Evolutionary conservation across 177 flowering plant genomes (phyloP), one percentile per base, ranked within the genome.

Genomic region (Vitis hybrid): DNA sequence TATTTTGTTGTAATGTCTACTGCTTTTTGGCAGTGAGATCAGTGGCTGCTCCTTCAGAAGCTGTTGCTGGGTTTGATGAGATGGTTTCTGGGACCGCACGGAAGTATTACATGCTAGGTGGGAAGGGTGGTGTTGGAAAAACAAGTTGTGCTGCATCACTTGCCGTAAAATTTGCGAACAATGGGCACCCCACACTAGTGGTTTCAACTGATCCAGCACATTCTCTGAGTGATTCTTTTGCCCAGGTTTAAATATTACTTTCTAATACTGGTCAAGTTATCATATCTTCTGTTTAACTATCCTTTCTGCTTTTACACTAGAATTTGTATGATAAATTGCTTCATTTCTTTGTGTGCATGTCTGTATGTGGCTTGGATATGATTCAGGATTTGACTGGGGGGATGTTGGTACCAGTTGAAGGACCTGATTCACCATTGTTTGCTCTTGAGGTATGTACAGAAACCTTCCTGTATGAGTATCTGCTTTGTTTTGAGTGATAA

Each of bases 121-220:
- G 99, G 58, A 96, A 96, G 73, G 98, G 98, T 61, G 99, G 98
- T 63, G 99, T 93, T 53, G 99, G 99, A 19, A 96, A 96, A 72
- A 96, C 98, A 4, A 93, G 98, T 71, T 96, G 97, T 74, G 98
- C 99, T 64, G 97, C 99, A 53, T 90, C 99, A 29, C 89, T 95
- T 61, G 99, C 98, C 67, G 94, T 95, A 0, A 95, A 90, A 77
- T 93, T 95, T 75, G 99, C 99, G 14, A 95, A 86, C 65, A 81
- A 75, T 68, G 99, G 99, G 53, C 98, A 91, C 71, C 97, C 98
- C 12, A 95, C 99, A 66, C 78, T 95, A 16, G 97, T 95, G n/a
- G 98, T 95, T 66, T 95, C 99, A 53, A 95, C 98, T 59, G 99
- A 91, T 77, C 99, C 99, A 56, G 99, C 97, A 6, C 98, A 95